These are phyloP conservation scores for Annulohypoxylon bovei DNA, from an alignment of 495 filamentous ascomycete species.

Conservation along the genomic window DNA sequence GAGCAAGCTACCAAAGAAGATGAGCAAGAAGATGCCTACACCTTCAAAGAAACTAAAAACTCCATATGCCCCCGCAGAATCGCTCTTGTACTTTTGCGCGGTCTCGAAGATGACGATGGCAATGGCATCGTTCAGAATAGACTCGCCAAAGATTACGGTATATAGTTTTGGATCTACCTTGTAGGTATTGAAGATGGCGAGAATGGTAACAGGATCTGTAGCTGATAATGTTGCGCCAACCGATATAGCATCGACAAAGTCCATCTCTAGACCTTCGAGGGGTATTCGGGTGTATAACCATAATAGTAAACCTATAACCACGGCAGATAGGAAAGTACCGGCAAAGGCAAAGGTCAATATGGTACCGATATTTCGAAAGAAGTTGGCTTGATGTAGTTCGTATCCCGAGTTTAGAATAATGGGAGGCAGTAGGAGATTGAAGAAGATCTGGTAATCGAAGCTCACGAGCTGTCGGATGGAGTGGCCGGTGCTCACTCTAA, in stretches of 20 bases:
- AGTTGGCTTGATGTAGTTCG: conserved; percentile 97
- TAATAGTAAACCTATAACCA: conserved; percentile 87
- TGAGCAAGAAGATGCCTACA: conserved; percentile 91
- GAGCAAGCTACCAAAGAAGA: conserved; percentile 93
- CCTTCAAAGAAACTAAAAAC: conserved; percentile 85
- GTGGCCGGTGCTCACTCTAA: conserved; percentile 79
- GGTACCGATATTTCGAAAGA: conserved; percentile 97
- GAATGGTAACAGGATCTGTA: conserved; percentile 95
- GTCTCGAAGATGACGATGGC: conserved; percentile 99
- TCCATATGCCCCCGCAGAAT: conserved; percentile 67
- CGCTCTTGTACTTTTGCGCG: conserved; percentile 85
- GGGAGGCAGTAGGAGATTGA: conserved; percentile 95
- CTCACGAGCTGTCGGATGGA: conserved; percentile 87
- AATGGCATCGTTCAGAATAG: conserved; percentile 96
- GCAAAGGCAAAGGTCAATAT: conserved; percentile 99
- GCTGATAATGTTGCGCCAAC: conserved; percentile 96
- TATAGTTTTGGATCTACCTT: conserved; percentile 99
- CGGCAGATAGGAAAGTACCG: conserved; percentile 95
- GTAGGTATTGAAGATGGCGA: conserved; percentile 99
- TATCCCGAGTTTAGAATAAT: conserved; percentile 98
- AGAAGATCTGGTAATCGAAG: conserved; percentile 99
- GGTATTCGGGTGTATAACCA: conserved; percentile 90
- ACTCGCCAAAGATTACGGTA: conserved; percentile 97
- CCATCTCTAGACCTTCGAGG: conserved; percentile 82
- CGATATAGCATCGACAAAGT: conserved; percentile 92